Percentiles rank a stretch among this genome's conserved stretches.
Evolutionary conservation across 345 rosid genomes (phyloP).

Genomic region (Eucalyptus coolabah): DNA sequence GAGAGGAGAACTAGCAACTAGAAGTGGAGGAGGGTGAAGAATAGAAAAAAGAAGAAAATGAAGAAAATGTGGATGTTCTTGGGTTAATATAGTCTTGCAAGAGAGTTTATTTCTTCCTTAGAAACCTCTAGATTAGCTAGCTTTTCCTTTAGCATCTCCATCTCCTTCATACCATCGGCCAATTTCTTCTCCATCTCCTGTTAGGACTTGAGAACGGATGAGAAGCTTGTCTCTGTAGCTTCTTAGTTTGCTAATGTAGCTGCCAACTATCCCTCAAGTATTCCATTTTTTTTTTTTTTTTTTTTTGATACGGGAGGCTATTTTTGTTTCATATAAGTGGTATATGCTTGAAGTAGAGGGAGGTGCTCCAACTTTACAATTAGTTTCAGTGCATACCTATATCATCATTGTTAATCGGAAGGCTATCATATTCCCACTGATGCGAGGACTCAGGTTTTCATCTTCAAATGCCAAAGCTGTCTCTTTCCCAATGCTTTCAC

Average conservation of each 20-base stretch:
- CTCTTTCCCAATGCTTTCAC: constrained; percentile 38
- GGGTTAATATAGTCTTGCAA: too few species aligned
- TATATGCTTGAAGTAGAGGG: constrained; percentile 42
- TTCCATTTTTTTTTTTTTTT: constrained; percentile 24
- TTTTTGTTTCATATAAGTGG: constrained; percentile 60
- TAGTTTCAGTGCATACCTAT: constrained; percentile 21
- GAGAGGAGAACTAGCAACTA: too few species aligned
- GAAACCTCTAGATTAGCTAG: constrained; percentile 52
- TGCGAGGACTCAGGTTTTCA: constrained; percentile 14
- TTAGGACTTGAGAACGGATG: constrained; percentile 54
- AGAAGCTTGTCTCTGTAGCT: constrained; percentile 50
- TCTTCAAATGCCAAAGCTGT: constrained; percentile 20
- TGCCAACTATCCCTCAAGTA: constrained; percentile 59
- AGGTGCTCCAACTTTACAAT: constrained; percentile 16
- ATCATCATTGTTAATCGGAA: constrained; percentile 16
- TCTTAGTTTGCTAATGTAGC: constrained; percentile 56
- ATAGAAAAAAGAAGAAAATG: background rate
- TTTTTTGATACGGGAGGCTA: constrained; percentile 46
- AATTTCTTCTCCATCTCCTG: constrained; percentile 74
- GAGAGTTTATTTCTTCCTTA: constrained; percentile 66
- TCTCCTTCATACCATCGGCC: constrained; percentile 46
- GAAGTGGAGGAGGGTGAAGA: background rate
- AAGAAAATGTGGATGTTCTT: too few species aligned
- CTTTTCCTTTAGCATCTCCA: constrained; percentile 85
- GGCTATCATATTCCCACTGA: constrained; percentile 16